A percentile compares a stretch with the other conserved stretches of the same genome.
phyloP scores from a whole-genome alignment of 2,329 filamentous ascomycete species.

The Fusarium poae region DNA sequence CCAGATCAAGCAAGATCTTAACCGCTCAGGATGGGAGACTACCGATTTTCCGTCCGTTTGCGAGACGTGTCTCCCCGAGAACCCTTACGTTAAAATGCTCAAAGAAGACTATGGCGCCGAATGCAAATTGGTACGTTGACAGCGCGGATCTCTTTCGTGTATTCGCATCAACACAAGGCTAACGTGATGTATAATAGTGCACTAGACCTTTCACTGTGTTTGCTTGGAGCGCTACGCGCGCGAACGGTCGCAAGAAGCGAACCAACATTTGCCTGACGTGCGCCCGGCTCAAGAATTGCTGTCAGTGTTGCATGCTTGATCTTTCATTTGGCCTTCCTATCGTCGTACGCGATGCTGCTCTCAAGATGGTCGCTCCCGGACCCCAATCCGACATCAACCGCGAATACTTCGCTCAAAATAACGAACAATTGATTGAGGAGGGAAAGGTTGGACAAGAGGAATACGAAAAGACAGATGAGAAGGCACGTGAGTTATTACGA shows the following conservation, averaged over 20 bases:
- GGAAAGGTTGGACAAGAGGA: slow-evolving; percentile 87
- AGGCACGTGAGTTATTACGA: slow-evolving; percentile 88
- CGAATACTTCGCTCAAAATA: slow-evolving; percentile 97
- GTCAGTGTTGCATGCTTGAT: slow-evolving; percentile 98
- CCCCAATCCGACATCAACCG: slow-evolving; percentile 93
- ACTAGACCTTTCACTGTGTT: slow-evolving; percentile 97
- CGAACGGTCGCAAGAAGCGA: slow-evolving; percentile 86
- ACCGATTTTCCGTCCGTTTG: slow-evolving; percentile 90
- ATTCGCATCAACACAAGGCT: slow-evolving; percentile 6
- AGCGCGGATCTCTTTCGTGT: background rate
- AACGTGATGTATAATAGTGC: slow-evolving; percentile 62
- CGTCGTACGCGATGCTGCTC: slow-evolving; percentile 91
- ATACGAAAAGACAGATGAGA: slow-evolving; percentile 97
- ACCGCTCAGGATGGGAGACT: slow-evolving; percentile 95
- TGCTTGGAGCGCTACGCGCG: slow-evolving; percentile 92
- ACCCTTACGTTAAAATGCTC: slow-evolving; percentile 98
- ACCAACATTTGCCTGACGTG: slow-evolving; percentile 98
- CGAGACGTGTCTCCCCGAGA: slow-evolving; percentile 94
- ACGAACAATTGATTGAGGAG: slow-evolving; percentile 95
- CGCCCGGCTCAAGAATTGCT: slow-evolving; percentile 97
- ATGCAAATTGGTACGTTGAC: slow-evolving; percentile 72
- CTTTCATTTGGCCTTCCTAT: slow-evolving; percentile 95
- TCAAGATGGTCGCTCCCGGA: slow-evolving; percentile 97
- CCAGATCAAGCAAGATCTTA: slow-evolving; percentile 96
- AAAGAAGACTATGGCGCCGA: slow-evolving; percentile 95